Percentiles rank a stretch among this genome's conserved stretches.
These are phyloP conservation scores for Mycena belliarum DNA, from an alignment of 768 basidiomycete species.

Conservation along the genomic window DNA sequence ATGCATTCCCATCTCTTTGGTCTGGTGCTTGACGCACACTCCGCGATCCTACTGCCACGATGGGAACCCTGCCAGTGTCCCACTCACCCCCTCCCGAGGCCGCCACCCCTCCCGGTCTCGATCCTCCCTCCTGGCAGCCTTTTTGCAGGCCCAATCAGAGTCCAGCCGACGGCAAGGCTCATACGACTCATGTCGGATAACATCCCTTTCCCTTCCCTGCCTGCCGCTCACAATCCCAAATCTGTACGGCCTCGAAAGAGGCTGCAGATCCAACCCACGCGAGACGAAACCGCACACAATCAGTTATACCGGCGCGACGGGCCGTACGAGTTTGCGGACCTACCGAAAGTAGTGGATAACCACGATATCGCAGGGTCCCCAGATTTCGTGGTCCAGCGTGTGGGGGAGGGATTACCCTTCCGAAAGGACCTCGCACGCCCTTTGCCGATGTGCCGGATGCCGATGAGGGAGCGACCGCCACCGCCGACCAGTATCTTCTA, in stretches of 20 bases:
- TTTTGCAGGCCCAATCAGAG: background rate
- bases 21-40: background rate
- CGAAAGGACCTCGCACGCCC: constrained; percentile 5
- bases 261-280: background rate
- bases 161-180: background rate
- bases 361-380: background rate
- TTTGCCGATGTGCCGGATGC: background rate
- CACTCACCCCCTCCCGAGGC: background rate
- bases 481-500: constrained; percentile 11
- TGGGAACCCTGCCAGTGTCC: background rate
- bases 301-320: background rate
- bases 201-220: background rate
- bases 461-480: background rate
- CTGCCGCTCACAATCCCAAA: background rate
- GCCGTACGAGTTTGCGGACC: constrained; percentile 3
- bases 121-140: background rate
- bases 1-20: constrained; percentile 3
- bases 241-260: background rate
- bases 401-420: background rate
- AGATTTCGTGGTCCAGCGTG: background rate
- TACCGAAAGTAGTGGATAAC: background rate
- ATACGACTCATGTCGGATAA: background rate
- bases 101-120: background rate
- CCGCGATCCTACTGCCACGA: background rate
- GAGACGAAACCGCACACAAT: background rate